These are phyloP conservation scores for Colletotrichum agaves DNA, from an alignment of 2,329 filamentous ascomycete species.

Conservation along the genomic window DNA sequence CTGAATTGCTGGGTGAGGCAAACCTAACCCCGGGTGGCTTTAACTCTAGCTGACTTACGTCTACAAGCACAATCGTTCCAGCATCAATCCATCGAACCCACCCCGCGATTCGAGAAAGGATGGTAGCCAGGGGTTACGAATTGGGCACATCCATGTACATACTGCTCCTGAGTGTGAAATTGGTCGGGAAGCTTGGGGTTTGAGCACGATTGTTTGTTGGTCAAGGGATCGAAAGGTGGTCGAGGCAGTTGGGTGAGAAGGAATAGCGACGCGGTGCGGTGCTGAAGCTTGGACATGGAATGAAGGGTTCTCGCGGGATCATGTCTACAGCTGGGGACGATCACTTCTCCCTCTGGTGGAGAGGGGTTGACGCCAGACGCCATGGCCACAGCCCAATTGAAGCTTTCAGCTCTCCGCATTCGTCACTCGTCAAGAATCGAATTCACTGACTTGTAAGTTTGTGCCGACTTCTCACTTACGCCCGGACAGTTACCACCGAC, in stretches of 20 bases:
- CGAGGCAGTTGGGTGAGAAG: background rate
- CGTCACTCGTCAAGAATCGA: background rate
- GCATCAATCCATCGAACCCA: background rate
- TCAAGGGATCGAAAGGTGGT: background rate
- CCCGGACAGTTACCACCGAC: too few species aligned
- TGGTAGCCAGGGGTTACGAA: too few species aligned
- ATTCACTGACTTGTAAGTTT: background rate
- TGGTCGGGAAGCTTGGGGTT: too few species aligned
- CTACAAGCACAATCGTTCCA: background rate
- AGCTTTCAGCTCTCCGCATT: background rate
- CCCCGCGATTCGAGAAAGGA: background rate
- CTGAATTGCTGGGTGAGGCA: background rate
- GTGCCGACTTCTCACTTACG: background rate
- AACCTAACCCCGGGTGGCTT: background rate
- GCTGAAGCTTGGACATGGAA: background rate
- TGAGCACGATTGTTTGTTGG: too few species aligned
- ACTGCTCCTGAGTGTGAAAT: too few species aligned
- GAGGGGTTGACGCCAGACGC: background rate
- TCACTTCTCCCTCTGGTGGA: background rate
- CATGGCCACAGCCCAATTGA: background rate
- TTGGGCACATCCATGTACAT: too few species aligned
- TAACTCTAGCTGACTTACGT: background rate
- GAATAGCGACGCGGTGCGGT: too few species aligned
- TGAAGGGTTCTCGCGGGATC: background rate
- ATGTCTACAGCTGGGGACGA: background rate